phyloP scores from a whole-genome alignment of 371 early-diverging fungal genomes.

The Circinella umbellata region DNA sequence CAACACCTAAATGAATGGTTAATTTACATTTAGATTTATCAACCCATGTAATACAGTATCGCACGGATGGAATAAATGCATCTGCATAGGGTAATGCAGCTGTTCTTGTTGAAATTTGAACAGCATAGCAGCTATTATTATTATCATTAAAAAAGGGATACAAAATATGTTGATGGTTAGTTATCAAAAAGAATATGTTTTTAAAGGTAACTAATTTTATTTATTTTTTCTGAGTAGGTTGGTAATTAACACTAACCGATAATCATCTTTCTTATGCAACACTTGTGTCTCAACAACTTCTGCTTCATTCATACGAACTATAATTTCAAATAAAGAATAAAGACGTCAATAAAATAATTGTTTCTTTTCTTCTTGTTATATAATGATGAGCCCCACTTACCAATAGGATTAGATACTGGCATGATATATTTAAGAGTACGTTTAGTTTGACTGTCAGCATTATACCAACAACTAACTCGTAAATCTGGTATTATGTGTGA shows the following conservation, averaged over 20 bases:
- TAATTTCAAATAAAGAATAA: not conserved
- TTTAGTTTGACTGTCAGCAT: slow-evolving; percentile 21
- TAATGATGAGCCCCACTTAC: slow-evolving; percentile 8
- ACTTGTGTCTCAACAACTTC: slow-evolving; percentile 63
- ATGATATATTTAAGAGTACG: slow-evolving; percentile 50
- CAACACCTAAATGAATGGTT: slow-evolving; percentile 55
- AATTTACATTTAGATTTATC: slow-evolving; percentile 49
- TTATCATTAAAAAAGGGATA: too few species aligned
- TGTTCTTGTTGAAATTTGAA: slow-evolving; percentile 50
- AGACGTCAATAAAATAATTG: not conserved
- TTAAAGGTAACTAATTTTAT: not conserved
- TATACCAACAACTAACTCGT: slow-evolving; percentile 16
- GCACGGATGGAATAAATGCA: slow-evolving; percentile 60
- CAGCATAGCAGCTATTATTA: slow-evolving; percentile 40
- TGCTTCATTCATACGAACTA: slow-evolving; percentile 61
- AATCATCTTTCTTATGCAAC: slow-evolving; percentile 57
- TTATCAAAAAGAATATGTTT: not conserved
- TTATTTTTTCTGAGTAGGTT: not conserved
- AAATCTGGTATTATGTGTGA: not conserved
- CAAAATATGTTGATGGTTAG: not conserved
- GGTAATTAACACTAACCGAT: slow-evolving; percentile 35
- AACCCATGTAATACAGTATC: slow-evolving; percentile 64
- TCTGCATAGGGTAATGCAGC: slow-evolving; percentile 64
- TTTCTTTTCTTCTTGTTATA: too few species aligned
- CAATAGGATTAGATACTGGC: slow-evolving; percentile 55